phyloP scores from a whole-genome alignment of 2,329 filamentous ascomycete species.

The Fusarium anguioides region DNA sequence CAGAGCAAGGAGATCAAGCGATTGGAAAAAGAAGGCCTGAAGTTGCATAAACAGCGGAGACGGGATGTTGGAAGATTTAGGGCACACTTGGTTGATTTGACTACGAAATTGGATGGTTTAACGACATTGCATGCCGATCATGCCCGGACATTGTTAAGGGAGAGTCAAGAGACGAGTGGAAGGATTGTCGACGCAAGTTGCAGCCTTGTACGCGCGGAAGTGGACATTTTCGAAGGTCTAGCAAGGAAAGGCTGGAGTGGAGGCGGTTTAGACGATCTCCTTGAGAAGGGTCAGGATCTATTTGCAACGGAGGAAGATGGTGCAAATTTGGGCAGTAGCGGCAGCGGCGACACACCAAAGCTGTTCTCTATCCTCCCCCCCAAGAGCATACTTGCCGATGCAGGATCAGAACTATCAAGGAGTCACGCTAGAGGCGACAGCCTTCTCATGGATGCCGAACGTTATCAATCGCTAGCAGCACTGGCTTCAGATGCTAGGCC shows the following conservation, averaged over 20 bases:
- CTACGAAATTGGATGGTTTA: conserved; percentile 69
- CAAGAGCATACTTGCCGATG: conserved; percentile 70
- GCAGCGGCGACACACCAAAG: conserved; percentile 55
- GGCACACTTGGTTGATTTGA: conserved; percentile 72
- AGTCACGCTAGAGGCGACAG: conserved; percentile 64
- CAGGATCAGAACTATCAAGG: conserved; percentile 53
- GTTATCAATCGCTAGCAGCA: conserved; percentile 69
- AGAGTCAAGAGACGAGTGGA: conserved; percentile 72
- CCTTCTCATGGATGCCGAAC: conserved; percentile 62
- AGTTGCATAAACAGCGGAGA: conserved; percentile 68
- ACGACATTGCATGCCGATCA: conserved; percentile 70
- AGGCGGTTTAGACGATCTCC: conserved; percentile 72
- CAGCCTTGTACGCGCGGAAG: conserved; percentile 73
- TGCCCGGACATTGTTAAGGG: conserved; percentile 67
- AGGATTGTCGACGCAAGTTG: conserved; percentile 73
- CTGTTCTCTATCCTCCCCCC: conserved; percentile 74
- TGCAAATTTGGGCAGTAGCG: conserved; percentile 48
- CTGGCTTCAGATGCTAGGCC: conserved; percentile 50
- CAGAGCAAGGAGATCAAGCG: conserved; percentile 70
- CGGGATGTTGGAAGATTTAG: conserved; percentile 72
- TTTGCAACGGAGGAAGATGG: conserved; percentile 60
- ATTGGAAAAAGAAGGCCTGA: conserved; percentile 73
- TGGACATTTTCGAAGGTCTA: conserved; percentile 75
- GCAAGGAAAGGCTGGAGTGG: conserved; percentile 76
- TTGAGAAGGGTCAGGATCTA: conserved; percentile 72